Evolutionary conservation across 2,329 filamentous ascomycete genomes (phyloP), one percentile per base, ranked within the genome.

Genomic region (Boeremia exigua): DNA sequence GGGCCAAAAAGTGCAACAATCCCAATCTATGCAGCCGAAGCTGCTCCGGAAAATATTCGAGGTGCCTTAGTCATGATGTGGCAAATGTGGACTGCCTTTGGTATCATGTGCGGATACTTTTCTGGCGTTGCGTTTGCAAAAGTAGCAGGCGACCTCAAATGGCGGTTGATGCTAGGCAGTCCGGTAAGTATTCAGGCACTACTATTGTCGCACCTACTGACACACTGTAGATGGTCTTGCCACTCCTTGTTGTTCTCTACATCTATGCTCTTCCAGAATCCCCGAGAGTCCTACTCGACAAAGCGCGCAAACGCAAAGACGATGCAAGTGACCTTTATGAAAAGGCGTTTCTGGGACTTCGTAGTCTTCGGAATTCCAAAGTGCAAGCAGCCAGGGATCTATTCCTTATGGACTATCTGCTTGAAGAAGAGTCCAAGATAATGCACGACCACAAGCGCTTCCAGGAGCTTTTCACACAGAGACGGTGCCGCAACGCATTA

Each of bases 321-420:
- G 15, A 42, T n/a, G 39, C 39, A 42, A 56, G 48, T 17, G 55
- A 52, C 29, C 63, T 63, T 43, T 66, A 66, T 30, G 62, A 66
- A 17, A 58, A 65, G 44, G 62, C 62, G 6, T 64, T 62, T 52
- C 34, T 58, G n/a, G 39, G 19, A 15, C 39, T 42, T 15, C 39
- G 39, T 8, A 2, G 84, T 83, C 29, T 88, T 73, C 78, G 82
- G 1, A 74, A 76, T 17, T 78, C 78, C 5, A 75, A 80, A 5
- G 71, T 85, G 14, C 80, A 83, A 58, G 82, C 81, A 1, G 81
- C 80, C 0, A 69, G 82, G 37, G 82, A 84, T 58, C 74, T 80
- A 39, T 84, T 82, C 72, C 83, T 84, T 62, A 68, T 67, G 51
- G 51, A 62, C 19, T 48, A 66, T 19, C 40, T 70, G 59, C 69